Conservation (phyloP, 1,284 basidiomycete species). For the Fomes fomentarius region DNA sequence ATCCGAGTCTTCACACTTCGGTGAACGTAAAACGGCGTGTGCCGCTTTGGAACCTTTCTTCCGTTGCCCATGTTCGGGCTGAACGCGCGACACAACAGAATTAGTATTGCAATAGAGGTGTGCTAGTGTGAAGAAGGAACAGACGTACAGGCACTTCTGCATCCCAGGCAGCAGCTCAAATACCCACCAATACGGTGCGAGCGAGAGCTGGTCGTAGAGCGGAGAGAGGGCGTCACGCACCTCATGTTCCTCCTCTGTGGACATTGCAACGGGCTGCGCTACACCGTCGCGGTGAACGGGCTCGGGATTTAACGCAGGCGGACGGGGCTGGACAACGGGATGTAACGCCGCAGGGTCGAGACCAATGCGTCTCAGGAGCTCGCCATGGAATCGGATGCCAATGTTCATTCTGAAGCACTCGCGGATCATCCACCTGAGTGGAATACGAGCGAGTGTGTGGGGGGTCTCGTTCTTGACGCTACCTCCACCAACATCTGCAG, state of each 20-base stretch:
- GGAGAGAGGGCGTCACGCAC: slow-evolving; percentile 8
- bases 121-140: too few species aligned
- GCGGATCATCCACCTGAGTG: slow-evolving; percentile 70
- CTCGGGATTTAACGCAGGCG: slow-evolving; percentile 11
- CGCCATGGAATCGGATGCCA: slow-evolving; percentile 43
- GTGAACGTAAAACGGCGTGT: not conserved
- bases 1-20: slow-evolving; percentile 27
- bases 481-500: slow-evolving; percentile 59
- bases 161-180: not conserved
- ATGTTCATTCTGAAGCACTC: slow-evolving; percentile 49
- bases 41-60: slow-evolving; percentile 45
- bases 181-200: slow-evolving; percentile 1
- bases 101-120: too few species aligned
- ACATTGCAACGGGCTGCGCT: not conserved
- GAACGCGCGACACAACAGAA: too few species aligned
- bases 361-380: slow-evolving; percentile 50
- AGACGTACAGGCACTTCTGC: too few species aligned
- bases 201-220: slow-evolving; percentile 5
- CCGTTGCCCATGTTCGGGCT: slow-evolving; percentile 52
- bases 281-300: slow-evolving; percentile 1
- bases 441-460: slow-evolving; percentile 56
- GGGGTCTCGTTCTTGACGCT: slow-evolving; percentile 48
- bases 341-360: slow-evolving; percentile 48
- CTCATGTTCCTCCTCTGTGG: slow-evolving; percentile 4
- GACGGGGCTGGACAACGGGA: slow-evolving; percentile 8